phyloP scores from a whole-genome alignment of 2,329 filamentous ascomycete genomes.

The Rutstroemia sp. region DNA sequence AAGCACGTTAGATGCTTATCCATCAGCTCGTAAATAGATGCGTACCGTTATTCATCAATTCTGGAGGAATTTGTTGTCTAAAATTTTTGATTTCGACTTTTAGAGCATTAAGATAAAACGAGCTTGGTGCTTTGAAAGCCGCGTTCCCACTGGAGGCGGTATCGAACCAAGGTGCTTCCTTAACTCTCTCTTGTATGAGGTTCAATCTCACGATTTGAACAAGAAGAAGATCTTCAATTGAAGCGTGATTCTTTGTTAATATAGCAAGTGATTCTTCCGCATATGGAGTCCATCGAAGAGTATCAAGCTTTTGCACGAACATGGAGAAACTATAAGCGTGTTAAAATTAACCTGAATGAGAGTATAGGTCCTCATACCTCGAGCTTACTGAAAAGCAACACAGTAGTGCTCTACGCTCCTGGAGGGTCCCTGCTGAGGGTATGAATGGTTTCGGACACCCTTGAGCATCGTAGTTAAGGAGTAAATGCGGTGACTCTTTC shows the following conservation, averaged over 20 bases:
- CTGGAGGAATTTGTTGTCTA: slow-evolving; percentile 61
- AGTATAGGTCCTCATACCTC: slow-evolving; percentile 26
- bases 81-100: slow-evolving; percentile 52
- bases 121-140: slow-evolving; percentile 19
- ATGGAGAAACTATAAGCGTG: slow-evolving; percentile 29
- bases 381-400: slow-evolving; percentile 40
- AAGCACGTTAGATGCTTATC: not conserved
- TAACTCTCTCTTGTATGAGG: slow-evolving; percentile 20
- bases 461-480: slow-evolving; percentile 3
- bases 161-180: not conserved
- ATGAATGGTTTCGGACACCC: slow-evolving; percentile 4
- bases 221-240: slow-evolving; percentile 43
- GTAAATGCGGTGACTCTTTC: slow-evolving; percentile 2
- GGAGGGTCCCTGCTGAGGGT: slow-evolving; percentile 34
- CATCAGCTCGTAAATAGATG: too few species aligned
- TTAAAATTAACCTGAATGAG: not conserved
- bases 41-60: slow-evolving; percentile 34
- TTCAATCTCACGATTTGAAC: slow-evolving; percentile 33
- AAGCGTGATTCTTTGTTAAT: slow-evolving; percentile 39
- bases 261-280: slow-evolving; percentile 49
- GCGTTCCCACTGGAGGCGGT: not conserved
- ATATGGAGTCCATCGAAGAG: slow-evolving; percentile 49
- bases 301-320: slow-evolving; percentile 41
- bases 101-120: slow-evolving; percentile 32
- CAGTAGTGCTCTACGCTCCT: slow-evolving; percentile 43